A percentile compares a stretch with the other conserved stretches of the same genome.
Evolutionary conservation across 129 eudicot genomes (phyloP).

Genomic region (Kitagawia praeruptora): DNA sequence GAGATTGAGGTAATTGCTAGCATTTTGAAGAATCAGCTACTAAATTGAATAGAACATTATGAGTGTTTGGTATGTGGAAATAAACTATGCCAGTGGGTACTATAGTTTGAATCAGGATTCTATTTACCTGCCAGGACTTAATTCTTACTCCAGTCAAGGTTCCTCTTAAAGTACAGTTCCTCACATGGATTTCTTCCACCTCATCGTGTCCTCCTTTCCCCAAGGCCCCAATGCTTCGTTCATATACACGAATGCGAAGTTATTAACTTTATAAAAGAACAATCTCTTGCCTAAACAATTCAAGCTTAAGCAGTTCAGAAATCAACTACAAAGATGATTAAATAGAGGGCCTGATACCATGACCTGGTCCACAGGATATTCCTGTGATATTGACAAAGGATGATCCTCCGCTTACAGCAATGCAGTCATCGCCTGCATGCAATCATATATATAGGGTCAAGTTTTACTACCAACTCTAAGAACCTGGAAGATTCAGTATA

Average conservation of each 20-base stretch:
- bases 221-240: conserved; percentile 56
- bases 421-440: conserved; percentile 60
- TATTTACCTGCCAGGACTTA: conserved; percentile 56
- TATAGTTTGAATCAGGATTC: background rate
- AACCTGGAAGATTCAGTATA: background rate
- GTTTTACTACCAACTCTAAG: background rate
- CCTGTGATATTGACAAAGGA: conserved; percentile 43
- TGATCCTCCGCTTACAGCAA: conserved; percentile 61
- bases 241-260: background rate
- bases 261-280: background rate
- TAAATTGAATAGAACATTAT: background rate
- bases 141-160: conserved; percentile 60
- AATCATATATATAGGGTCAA: background rate
- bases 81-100: background rate
- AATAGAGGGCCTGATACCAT: conserved; percentile 47
- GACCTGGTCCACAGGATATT: conserved; percentile 67
- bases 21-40: background rate
- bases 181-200: conserved; percentile 54
- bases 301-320: background rate
- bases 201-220: conserved; percentile 45
- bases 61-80: background rate
- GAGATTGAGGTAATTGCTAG: background rate
- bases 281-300: background rate
- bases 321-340: background rate
- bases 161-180: conserved; percentile 46